Conservation (phyloP, 495 filamentous ascomycete genomes). For the Trichoderma erinaceum region DNA sequence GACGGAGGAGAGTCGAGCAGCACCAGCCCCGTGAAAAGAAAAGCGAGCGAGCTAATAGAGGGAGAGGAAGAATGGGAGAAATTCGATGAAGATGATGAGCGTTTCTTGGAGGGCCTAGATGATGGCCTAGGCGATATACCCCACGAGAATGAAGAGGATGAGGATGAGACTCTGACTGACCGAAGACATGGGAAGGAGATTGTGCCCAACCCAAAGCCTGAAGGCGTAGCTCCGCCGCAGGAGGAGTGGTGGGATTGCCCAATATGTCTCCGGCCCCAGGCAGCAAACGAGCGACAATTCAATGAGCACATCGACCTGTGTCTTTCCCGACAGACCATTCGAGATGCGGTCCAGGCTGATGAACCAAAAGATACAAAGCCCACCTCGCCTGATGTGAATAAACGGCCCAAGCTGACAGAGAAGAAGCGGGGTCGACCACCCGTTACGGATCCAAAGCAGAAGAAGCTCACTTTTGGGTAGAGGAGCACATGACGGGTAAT, state of each 20-base stretch:
- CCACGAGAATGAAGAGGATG: background rate
- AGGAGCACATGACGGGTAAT: background rate
- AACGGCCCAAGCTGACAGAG: constrained; percentile 27
- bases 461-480: constrained; percentile 39
- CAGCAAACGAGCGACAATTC: constrained; percentile 69
- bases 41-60: constrained; percentile 19
- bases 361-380: constrained; percentile 23
- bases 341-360: constrained; percentile 59
- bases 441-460: constrained; percentile 37
- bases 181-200: constrained; percentile 45
- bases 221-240: constrained; percentile 18
- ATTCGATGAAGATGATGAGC: constrained; percentile 54
- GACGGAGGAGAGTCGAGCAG: constrained; percentile 18
- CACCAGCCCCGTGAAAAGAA: constrained; percentile 10
- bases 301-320: constrained; percentile 95
- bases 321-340: constrained; percentile 78
- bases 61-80: constrained; percentile 54
- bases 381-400: constrained; percentile 23
- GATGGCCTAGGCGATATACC: background rate
- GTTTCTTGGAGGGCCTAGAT: background rate
- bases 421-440: constrained; percentile 30
- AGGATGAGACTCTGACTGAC: constrained; percentile 5
- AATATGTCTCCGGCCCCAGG: constrained; percentile 69
- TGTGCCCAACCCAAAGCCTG: constrained; percentile 40
- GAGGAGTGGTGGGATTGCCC: constrained; percentile 76